Evolutionary conservation across 768 basidiomycete genomes (phyloP).

Genomic region (Lactarius trivialis): DNA sequence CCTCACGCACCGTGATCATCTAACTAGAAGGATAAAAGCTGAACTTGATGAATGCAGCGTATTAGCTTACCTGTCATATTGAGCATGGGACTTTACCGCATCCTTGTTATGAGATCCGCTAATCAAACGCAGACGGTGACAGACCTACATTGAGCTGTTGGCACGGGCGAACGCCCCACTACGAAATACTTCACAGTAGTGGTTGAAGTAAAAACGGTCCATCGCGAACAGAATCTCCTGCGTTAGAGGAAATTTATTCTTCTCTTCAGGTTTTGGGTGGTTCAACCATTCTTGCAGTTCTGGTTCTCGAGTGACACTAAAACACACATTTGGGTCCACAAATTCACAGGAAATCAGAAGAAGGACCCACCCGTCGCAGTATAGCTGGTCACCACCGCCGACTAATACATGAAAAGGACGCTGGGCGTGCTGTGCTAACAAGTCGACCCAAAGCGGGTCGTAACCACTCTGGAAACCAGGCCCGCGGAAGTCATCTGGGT

Average conservation of each 20-base stretch:
- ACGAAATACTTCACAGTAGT: conserved; percentile 83
- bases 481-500: conserved; percentile 78
- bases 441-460: conserved; percentile 90
- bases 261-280: conserved; percentile 49
- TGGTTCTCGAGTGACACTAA: conserved; percentile 75
- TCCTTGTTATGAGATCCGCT: background rate
- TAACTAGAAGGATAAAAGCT: conserved; percentile 27
- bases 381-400: conserved; percentile 92
- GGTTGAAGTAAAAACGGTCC: conserved; percentile 85
- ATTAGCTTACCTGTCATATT: conserved; percentile 67
- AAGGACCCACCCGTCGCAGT: conserved; percentile 64
- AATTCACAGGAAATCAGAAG: background rate
- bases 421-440: conserved; percentile 75
- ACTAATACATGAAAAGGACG: conserved; percentile 86
- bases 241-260: conserved; percentile 53
- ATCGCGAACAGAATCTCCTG: conserved; percentile 69
- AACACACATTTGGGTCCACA: background rate
- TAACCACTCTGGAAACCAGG: conserved; percentile 77
- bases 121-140: background rate
- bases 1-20: conserved; percentile 69
- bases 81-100: conserved; percentile 62
- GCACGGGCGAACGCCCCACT: conserved; percentile 87
- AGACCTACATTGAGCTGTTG: conserved; percentile 79
- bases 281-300: conserved; percentile 84
- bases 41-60: background rate